Conservation (phyloP, 108 stramenopile species). For the Pseudonitzschia delicatissima region DNA sequence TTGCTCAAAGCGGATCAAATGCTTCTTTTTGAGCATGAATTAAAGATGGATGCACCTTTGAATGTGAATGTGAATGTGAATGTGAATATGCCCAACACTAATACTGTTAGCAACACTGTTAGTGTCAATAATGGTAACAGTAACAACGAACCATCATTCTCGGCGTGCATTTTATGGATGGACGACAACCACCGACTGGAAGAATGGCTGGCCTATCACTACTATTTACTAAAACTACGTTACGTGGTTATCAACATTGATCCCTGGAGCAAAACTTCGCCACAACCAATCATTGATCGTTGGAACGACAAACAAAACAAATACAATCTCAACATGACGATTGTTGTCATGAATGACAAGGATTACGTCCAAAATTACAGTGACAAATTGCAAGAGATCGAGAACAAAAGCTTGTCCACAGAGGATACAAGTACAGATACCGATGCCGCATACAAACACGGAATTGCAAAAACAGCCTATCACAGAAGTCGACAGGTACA, state of each 20-base stretch:
- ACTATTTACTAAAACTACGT: conserved; percentile 29
- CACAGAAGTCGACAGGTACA: neutral
- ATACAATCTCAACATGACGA: neutral
- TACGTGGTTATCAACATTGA: conserved; percentile 38
- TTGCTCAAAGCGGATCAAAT: no score
- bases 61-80: no score
- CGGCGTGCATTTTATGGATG: conserved; percentile 44
- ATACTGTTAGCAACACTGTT: no score
- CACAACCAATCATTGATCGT: conserved; percentile 28
- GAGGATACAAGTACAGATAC: neutral
- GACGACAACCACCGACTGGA: conserved; percentile 42
- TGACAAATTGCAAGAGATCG: no score
- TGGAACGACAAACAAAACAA: conserved; percentile 17
- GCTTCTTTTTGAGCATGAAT: no score
- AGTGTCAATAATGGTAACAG: no score
- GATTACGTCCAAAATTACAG: no score
- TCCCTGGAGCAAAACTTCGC: conserved; percentile 34
- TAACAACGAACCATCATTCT: no score
- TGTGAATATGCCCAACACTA: no score
- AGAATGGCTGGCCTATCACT: conserved; percentile 61
- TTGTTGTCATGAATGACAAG: no score
- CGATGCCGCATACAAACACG: neutral
- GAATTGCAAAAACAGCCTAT: neutral
- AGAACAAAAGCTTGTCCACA: no score
- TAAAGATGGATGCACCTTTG: no score